Base-by-base conservation (phyloP, 306 rosid genomes). In the Pyrus pyrifolia region DNA sequence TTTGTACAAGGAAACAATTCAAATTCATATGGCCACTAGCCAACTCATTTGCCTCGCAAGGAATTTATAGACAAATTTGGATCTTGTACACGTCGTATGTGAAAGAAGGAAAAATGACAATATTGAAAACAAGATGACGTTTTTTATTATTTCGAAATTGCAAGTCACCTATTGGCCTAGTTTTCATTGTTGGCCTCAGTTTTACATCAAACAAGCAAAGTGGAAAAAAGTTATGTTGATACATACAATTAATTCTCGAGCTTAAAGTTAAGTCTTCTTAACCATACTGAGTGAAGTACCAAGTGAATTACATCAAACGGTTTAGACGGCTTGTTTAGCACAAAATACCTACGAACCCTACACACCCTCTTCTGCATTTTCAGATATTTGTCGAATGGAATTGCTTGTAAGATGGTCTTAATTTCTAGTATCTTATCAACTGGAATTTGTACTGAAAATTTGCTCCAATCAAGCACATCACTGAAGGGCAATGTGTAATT, bases 271-370 rank as follows among this genome's bases (percentile, higher is more conserved):
- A 88, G 87, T 57, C 97, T 80, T 31, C 92, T 85, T 4, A 93
- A 74, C 96, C 96, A 93, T 27, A 93, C 31, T 2, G 98, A 91
- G 73, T 93, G 95, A 77, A 93, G 88, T 21, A 93, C 68, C 98
- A 93, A 91, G 22, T 91, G 88, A 73, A 89, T 76, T 30, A 84
- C 77, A 83, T 93, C 98, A 77, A 82, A 93, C 30, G 96, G 87
- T 67, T 82, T 80, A 21, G 97, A 87, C 0, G 97, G 93, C 55
- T 88, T 82, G 33, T 91, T 89, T 21, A 91, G n/a, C 65, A 80
- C 83, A 78, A 93, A 91, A 84, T 93, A 95, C 67, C 81, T 84
- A 33, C 23, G 40, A 15, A 89, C 91, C 65, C 31, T 75, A 30
- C 33, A 58, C 67, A 91, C 93, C 68, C 76, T 86, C 70, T 17